Evolutionary conservation across 345 rosid species (phyloP).

Genomic region (Pistacia vera): DNA sequence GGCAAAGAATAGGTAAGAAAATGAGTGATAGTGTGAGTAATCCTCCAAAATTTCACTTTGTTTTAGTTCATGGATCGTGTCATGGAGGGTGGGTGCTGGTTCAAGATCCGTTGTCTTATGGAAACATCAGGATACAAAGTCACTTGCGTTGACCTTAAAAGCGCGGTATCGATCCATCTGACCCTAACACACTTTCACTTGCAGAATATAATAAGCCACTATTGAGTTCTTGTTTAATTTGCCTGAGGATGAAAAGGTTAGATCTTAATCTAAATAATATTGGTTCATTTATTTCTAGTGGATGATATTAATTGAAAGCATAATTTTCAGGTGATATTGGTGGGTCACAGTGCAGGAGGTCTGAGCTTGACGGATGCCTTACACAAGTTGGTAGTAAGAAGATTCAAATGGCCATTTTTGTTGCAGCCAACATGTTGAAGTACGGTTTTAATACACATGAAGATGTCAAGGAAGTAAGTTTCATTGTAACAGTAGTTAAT

Average conservation of each 20-base stretch:
- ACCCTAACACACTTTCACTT: constrained; percentile 39
- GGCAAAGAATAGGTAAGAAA: too few species aligned
- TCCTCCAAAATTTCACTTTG: constrained; percentile 25
- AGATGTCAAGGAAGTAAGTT: constrained; percentile 23
- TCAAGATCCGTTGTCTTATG: constrained; percentile 38
- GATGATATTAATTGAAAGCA: too few species aligned
- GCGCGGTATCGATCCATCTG: constrained; percentile 41
- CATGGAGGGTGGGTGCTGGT: constrained; percentile 70
- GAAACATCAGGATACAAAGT: constrained; percentile 41
- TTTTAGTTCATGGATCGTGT: constrained; percentile 45
- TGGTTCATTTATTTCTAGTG: neutral
- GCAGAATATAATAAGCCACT: constrained; percentile 47
- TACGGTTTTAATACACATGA: constrained; percentile 28
- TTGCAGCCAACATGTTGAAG: constrained; percentile 44
- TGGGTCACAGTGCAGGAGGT: constrained; percentile 54
- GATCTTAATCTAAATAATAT: neutral
- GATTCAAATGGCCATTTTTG: constrained; percentile 43
- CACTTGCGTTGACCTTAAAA: constrained; percentile 47
- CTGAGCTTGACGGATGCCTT: constrained; percentile 42
- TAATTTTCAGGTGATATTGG: constrained; percentile 37
- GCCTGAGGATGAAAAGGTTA: constrained; percentile 31
- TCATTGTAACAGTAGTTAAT: neutral
- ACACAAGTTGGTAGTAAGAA: constrained; percentile 27
- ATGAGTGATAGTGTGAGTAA: too few species aligned
- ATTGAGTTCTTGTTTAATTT: constrained; percentile 33